These are phyloP conservation scores for Pueraria montana DNA, from an alignment of 306 rosid species.

Conservation along the genomic window DNA sequence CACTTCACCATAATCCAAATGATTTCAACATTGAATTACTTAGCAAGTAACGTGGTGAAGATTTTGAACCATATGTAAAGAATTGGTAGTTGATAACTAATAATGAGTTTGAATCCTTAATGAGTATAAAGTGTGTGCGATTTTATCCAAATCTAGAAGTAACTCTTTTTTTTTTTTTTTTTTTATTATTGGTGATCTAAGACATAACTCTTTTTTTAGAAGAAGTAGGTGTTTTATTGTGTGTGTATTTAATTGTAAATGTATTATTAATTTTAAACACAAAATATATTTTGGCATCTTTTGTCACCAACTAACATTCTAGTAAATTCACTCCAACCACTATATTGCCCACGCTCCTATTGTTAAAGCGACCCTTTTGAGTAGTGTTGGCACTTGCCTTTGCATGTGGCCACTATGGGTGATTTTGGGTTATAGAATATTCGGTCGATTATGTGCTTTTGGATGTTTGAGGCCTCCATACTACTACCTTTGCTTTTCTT, in stretches of 20 bases:
- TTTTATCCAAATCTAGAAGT: background rate
- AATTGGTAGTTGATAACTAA: conserved; percentile 24
- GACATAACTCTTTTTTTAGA: background rate
- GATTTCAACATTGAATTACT: conserved; percentile 18
- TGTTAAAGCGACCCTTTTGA: conserved; percentile 44
- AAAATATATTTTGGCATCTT: background rate
- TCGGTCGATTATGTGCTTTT: conserved; percentile 38
- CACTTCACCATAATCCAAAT: conserved; percentile 11
- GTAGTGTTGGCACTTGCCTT: conserved; percentile 41
- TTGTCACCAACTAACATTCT: background rate
- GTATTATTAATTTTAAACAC: background rate
- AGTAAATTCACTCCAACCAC: background rate
- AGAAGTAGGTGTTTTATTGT: background rate
- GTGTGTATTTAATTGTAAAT: background rate
- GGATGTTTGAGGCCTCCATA: background rate
- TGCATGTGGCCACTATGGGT: conserved; percentile 41
- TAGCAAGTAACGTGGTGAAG: conserved; percentile 23
- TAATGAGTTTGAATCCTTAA: conserved; percentile 27
- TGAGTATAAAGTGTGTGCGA: background rate
- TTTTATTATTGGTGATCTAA: background rate
- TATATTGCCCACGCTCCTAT: background rate
- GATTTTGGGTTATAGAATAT: conserved; percentile 35
- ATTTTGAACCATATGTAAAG: conserved; percentile 2
- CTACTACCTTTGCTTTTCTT: conserved; percentile 19
- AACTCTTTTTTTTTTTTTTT: background rate